Base-by-base conservation (phyloP, 2,329 filamentous ascomycete species). In the Rutstroemia sp. region DNA sequence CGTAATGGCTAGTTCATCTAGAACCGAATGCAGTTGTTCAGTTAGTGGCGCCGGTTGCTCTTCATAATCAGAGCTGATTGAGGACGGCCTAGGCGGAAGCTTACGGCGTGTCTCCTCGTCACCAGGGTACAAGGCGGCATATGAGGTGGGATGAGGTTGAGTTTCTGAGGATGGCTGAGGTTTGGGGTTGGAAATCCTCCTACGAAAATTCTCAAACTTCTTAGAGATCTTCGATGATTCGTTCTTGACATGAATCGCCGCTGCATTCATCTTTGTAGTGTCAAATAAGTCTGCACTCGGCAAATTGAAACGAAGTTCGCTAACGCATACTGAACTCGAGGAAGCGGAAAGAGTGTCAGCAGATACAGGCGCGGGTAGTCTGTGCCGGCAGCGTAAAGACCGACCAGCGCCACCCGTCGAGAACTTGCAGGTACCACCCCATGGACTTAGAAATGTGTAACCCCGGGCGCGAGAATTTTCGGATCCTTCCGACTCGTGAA, bases 301-400 rank as follows among this genome's bases (percentile, higher is more conserved):
- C 0, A 96, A 79, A 68, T 95, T 96, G 76, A 96, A 96, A 17
- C 92, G 84, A 58, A 97, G 75, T 71, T 96, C 92, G 70, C 89
- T 95, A 25, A 95, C 81, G 1, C 53, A 56, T 23, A 61, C 62
- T 14, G 67, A 59, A 7, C 46, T 51, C 16, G 58, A 47, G 7
- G 53, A 46, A n/a, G 48, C 38, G 34, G 48, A 9, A 10, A 39
- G 42, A 50, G 57, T 57, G 46, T 53, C 62, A 39, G 63, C 44
- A 34, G 63, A 58, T 65, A 68, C 42, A 65, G 64, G 72, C 67
- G 76, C 74, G 27, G 80, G 78, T 2, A 91, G 75, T n/a, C 81
- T 73, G 69, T 95, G 89, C 56, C 83, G 84, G 71, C 88, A 92
- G 69, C 83, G 84, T 14, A 95, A 73, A 55, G 82, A 86, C 51